Conservation (phyloP, 768 basidiomycete species). For the Atractiella rhizophila region DNA sequence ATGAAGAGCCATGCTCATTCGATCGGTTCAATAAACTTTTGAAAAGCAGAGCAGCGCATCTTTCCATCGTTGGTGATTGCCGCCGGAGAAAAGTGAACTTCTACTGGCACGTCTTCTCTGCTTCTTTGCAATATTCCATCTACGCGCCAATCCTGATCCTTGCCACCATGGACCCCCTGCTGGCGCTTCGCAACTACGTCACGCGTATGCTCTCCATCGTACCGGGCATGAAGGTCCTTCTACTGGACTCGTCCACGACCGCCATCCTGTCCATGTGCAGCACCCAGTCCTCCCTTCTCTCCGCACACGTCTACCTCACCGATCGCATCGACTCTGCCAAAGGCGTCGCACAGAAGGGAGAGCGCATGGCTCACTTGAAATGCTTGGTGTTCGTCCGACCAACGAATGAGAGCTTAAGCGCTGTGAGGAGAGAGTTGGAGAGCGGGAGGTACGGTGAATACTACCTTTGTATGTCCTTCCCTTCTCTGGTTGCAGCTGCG, state of each 20-base stretch:
- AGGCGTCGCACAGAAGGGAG: slow-evolving; percentile 31
- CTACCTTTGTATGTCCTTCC: slow-evolving; percentile 82
- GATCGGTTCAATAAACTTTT: no score
- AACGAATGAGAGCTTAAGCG: slow-evolving; percentile 53
- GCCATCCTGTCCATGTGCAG: slow-evolving; percentile 84
- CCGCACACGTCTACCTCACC: slow-evolving; percentile 91
- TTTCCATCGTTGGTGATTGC: no score
- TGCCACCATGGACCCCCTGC: slow-evolving; percentile 86
- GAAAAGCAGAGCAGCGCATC: no score
- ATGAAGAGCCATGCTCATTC: no score
- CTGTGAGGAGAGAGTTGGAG: slow-evolving; percentile 53
- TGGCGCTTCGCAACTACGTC: slow-evolving; percentile 83
- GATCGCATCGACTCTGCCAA: slow-evolving; percentile 80
- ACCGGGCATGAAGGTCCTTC: slow-evolving; percentile 75
- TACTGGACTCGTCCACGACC: slow-evolving; percentile 90
- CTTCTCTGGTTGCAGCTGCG: neutral
- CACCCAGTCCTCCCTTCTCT: slow-evolving; percentile 73
- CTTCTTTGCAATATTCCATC: no score
- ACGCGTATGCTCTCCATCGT: slow-evolving; percentile 65
- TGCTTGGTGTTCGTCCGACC: slow-evolving; percentile 82
- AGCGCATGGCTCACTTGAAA: slow-evolving; percentile 86
- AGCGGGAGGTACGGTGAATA: slow-evolving; percentile 94
- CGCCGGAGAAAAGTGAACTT: no score
- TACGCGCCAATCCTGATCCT: no score
- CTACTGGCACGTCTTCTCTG: no score